Evolutionary conservation across 1,139 yeast species (phyloP), one percentile per base, ranked within the genome.

Genomic region (Candida sanyaensis): DNA sequence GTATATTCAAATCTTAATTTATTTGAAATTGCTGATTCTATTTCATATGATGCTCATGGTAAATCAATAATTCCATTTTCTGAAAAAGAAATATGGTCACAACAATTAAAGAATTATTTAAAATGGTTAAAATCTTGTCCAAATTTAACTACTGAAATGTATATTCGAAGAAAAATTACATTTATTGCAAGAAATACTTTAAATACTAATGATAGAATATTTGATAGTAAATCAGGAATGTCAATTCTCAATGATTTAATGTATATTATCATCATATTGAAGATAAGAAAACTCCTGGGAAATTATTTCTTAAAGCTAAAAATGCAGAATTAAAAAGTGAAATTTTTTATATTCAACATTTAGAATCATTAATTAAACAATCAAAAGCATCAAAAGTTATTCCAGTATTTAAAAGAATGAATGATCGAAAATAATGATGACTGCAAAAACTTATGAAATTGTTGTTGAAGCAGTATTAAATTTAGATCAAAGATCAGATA

Each of bases 1-100:
- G 68, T 69, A 1, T 69, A 68, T 47, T 62, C 68, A 2, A 56
- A 51, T 31, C 54, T 75, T 21, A 72, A 64, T 24, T 71, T 66
- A 46, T 72, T 55, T 52, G 65, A 64, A 46, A 47, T 51, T n/a
- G 78, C 77, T 1, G 72, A 74, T 29, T 56, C 59, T 4, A 30
- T 65, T 30, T 55, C 64, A 3, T 62, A 54, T 42, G 61, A 61
- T 39, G 76, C 74, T 0, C 77, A 74, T 43, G 49, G 52, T 11
- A 45, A 50, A 0, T 62, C 72, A 6, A 44, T 47, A 1, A 59
- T 62, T 23, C 77, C 79, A 9, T 71, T 66, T 46, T 58, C 61
- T 11, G 63, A 63, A 44, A 57, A 69, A 1, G 58, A 55, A 10
- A 57, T 75, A 5, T 67, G 61, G 51, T 57, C 61, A 8, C 56